These are phyloP conservation scores for Fusarium sp. DNA, from an alignment of 2,329 filamentous ascomycete genomes.

Conservation along the genomic window DNA sequence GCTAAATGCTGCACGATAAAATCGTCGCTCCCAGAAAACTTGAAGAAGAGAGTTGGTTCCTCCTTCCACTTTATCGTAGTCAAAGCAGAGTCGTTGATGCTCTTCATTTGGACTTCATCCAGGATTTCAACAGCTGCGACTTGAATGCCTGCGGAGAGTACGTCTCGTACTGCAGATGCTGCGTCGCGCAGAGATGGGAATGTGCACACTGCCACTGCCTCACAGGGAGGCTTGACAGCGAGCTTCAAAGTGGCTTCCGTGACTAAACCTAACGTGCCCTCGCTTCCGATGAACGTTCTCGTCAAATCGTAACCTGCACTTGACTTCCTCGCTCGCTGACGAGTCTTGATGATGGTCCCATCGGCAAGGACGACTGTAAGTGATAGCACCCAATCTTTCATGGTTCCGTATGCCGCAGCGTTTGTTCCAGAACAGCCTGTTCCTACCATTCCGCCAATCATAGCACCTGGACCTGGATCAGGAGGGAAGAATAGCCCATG, in stretches of 20 bases:
- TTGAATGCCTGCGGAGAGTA: constrained; percentile 78
- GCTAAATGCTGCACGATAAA: constrained; percentile 85
- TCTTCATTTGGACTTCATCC: constrained; percentile 88
- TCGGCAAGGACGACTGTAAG: constrained; percentile 83
- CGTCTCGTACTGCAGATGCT: constrained; percentile 75
- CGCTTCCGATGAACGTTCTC: constrained; percentile 82
- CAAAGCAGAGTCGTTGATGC: constrained; percentile 79
- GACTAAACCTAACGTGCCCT: constrained; percentile 83
- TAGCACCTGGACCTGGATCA: constrained; percentile 79
- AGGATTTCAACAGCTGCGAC: constrained; percentile 86
- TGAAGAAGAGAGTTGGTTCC: constrained; percentile 83
- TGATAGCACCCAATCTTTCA: constrained; percentile 90
- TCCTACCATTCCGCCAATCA: constrained; percentile 85
- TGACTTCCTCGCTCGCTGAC: constrained; percentile 79
- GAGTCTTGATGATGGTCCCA: constrained; percentile 81
- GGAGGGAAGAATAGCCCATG: constrained; percentile 90
- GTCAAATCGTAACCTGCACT: constrained; percentile 88
- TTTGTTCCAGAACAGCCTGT: constrained; percentile 84
- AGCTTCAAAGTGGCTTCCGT: constrained; percentile 77
- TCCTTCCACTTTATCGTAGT: constrained; percentile 79
- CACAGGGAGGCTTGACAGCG: constrained; percentile 78
- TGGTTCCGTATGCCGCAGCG: constrained; percentile 82
- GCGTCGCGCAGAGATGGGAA: constrained; percentile 83
- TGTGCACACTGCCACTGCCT: constrained; percentile 80
- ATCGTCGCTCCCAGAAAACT: constrained; percentile 82